Conservation (phyloP, 2,329 filamentous ascomycete genomes). For the Nectriaceae sp. region DNA sequence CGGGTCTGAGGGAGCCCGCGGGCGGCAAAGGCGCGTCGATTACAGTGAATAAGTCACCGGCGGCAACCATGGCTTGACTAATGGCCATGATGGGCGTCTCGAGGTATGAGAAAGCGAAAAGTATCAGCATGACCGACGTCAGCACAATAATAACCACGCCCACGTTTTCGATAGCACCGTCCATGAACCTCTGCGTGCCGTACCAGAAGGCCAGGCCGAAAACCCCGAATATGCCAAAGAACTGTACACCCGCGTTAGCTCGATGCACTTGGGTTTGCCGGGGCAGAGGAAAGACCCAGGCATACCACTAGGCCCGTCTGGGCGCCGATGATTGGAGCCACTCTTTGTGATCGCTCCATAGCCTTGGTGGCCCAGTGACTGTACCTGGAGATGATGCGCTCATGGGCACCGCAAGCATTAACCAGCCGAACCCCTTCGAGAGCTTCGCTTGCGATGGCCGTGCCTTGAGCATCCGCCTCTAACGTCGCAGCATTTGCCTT, state of each 20-base stretch:
- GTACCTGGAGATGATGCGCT: conserved; percentile 38
- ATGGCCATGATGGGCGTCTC: conserved; percentile 41
- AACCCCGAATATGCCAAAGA: conserved; percentile 35
- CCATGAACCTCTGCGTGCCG: conserved; percentile 39
- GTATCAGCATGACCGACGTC: conserved; percentile 41
- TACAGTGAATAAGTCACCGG: conserved; percentile 31
- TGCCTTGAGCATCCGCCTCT: conserved; percentile 35
- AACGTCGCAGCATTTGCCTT: conserved; percentile 20
- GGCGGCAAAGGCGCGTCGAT: conserved; percentile 28
- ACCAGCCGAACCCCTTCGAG: conserved; percentile 44
- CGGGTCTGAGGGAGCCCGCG: conserved; percentile 23
- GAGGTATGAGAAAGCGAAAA: conserved; percentile 37
- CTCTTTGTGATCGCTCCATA: conserved; percentile 35
- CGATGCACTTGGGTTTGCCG: fast-evolving
- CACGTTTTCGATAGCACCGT: conserved; percentile 35
- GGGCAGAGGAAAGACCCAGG: not conserved
- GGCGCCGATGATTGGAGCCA: conserved; percentile 22
- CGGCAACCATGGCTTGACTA: conserved; percentile 31
- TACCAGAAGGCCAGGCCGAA: conserved; percentile 48
- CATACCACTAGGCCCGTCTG: conserved; percentile 20
- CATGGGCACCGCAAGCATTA: conserved; percentile 45
- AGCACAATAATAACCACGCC: conserved; percentile 41
- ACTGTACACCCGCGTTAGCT: conserved; percentile 17
- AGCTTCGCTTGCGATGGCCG: conserved; percentile 45
- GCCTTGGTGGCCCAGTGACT: conserved; percentile 39